phyloP scores from a whole-genome alignment of 305 asterid species.

The Rubia tinctorum region DNA sequence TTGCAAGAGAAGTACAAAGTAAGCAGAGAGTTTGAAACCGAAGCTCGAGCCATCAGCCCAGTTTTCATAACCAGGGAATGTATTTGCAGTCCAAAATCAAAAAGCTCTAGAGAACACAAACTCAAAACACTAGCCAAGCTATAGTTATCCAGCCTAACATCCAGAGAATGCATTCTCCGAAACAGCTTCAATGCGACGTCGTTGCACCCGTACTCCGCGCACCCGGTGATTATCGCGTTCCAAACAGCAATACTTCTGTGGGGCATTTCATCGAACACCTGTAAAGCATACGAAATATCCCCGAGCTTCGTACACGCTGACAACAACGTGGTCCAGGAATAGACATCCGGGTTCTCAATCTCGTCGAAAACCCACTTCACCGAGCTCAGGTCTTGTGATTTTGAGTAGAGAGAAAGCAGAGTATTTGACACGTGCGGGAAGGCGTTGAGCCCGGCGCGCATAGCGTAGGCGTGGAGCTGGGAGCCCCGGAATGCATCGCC shows the following conservation, averaged over 20 bases:
- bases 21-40: conserved; percentile 68
- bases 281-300: conserved; percentile 49
- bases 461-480: conserved; percentile 59
- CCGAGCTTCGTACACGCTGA: conserved; percentile 71
- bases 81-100: conserved; percentile 60
- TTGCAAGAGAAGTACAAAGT: conserved; percentile 65
- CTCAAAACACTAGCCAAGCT: conserved; percentile 74
- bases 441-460: conserved; percentile 42
- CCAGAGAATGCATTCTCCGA: conserved; percentile 47
- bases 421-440: conserved; percentile 60
- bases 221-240: conserved; percentile 84
- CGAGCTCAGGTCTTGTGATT: conserved; percentile 46
- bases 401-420: conserved; percentile 64
- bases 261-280: conserved; percentile 60
- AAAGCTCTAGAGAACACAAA: conserved; percentile 39
- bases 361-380: conserved; percentile 53
- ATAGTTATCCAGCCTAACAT: conserved; percentile 59
- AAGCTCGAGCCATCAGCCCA: conserved; percentile 45
- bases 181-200: conserved; percentile 49
- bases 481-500: conserved; percentile 35
- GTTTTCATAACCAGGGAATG: conserved; percentile 62
- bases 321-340: conserved; percentile 61
- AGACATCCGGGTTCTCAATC: conserved; percentile 57
- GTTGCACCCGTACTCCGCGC: conserved; percentile 44
- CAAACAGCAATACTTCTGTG: conserved; percentile 53